phyloP scores from a whole-genome alignment of 2,329 filamentous ascomycete species.

The Trichoderma brevicompactum region DNA sequence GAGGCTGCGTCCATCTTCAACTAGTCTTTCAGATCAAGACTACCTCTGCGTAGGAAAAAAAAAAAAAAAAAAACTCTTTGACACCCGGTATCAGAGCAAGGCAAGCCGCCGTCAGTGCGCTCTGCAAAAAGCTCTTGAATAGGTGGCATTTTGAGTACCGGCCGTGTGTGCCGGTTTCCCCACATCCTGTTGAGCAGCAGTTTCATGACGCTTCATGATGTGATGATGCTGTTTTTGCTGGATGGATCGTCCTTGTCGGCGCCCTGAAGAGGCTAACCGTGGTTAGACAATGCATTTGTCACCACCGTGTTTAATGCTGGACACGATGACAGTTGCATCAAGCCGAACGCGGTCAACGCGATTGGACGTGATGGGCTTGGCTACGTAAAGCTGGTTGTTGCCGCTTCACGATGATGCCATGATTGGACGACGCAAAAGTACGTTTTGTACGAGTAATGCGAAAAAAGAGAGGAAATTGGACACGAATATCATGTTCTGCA shows the following conservation, averaged over 20 bases:
- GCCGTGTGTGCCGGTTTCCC: not conserved
- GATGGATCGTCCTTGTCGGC: not conserved
- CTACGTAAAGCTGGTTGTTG: not conserved
- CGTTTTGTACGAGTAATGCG: not conserved
- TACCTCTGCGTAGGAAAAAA: not conserved
- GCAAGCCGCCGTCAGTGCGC: not conserved
- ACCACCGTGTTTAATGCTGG: not conserved
- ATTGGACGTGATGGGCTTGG: not conserved
- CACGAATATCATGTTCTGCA: not conserved
- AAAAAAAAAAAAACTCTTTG: not conserved
- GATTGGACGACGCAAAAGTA: not conserved
- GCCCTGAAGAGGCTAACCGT: not conserved
- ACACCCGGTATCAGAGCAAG: constrained; percentile 1
- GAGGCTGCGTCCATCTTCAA: constrained; percentile 35
- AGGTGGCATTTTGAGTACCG: not conserved
- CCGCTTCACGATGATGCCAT: not conserved
- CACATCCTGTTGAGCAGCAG: not conserved
- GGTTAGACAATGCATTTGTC: constrained; percentile 1
- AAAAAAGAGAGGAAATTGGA: not conserved
- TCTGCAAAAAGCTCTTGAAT: not conserved
- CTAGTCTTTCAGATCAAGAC: not conserved
- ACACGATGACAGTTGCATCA: not conserved
- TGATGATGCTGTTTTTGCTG: not conserved
- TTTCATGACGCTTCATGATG: not conserved
- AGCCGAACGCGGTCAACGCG: not conserved